Evolutionary conservation across 148 eudicot genomes (phyloP).

Genomic region (Selenicereus undatus): DNA sequence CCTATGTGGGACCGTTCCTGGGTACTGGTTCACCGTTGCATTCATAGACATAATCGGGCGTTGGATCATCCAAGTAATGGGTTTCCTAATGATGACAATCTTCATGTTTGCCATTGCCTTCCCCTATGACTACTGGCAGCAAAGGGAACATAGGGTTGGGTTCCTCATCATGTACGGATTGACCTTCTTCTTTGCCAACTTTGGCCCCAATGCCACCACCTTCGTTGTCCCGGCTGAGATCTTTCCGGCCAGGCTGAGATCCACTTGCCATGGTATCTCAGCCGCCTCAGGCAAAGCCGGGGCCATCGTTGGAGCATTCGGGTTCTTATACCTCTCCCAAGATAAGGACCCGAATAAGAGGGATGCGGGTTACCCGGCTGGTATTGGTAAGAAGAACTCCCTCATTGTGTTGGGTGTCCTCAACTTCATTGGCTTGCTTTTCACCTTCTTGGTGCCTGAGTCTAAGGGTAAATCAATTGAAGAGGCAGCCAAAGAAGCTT

Average conservation of each 20-base stretch:
- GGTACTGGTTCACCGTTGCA: slow-evolving; percentile 61
- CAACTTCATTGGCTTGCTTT: slow-evolving; percentile 45
- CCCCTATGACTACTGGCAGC: slow-evolving; percentile 48
- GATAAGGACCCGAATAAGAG: slow-evolving; percentile 30
- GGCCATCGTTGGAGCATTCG: slow-evolving; percentile 58
- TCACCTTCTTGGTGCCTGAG: slow-evolving; percentile 52
- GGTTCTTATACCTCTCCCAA: slow-evolving; percentile 50
- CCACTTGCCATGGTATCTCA: slow-evolving; percentile 63
- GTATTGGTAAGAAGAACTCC: slow-evolving; percentile 49
- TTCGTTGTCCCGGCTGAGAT: slow-evolving; percentile 62
- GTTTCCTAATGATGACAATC: slow-evolving; percentile 66
- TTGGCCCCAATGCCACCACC: slow-evolving; percentile 65
- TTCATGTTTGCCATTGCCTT: slow-evolving; percentile 73
- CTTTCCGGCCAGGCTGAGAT: slow-evolving; percentile 52
- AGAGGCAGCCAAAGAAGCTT: slow-evolving; percentile 36
- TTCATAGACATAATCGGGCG: slow-evolving; percentile 57
- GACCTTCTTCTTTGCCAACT: slow-evolving; percentile 61
- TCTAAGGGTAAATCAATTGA: slow-evolving; percentile 54
- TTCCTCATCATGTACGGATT: slow-evolving; percentile 49
- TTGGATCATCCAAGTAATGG: slow-evolving; percentile 49
- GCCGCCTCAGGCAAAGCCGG: slow-evolving; percentile 64
- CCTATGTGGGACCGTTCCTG: slow-evolving; percentile 61
- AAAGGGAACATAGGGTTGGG: slow-evolving; percentile 35
- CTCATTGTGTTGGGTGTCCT: slow-evolving; percentile 38
- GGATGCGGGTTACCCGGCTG: slow-evolving; percentile 47